Conservation (phyloP, 164 flowering plant genomes). For the Aristolochia fimbriata region DNA sequence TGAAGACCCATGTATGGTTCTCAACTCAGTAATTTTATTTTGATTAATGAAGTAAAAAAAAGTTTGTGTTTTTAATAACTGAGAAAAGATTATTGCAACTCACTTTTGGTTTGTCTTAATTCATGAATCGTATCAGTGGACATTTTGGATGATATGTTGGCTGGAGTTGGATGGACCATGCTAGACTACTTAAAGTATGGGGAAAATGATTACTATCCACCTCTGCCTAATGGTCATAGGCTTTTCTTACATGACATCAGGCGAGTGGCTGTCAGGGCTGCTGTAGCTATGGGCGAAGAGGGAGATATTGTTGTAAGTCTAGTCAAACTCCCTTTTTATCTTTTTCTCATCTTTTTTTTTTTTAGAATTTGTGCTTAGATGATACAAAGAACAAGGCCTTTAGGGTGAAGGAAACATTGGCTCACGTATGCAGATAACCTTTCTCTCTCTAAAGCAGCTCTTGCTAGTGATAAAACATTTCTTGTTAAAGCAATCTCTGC, state of each 20-base stretch:
- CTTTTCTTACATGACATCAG: conserved; percentile 88
- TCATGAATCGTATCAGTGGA: conserved; percentile 46
- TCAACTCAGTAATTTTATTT: not conserved
- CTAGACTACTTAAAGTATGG: conserved; percentile 86
- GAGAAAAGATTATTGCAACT: not conserved
- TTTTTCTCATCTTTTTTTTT: too few species aligned
- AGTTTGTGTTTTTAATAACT: not conserved
- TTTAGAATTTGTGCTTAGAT: too few species aligned
- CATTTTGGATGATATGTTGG: conserved; percentile 94
- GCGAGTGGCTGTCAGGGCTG: conserved; percentile 89
- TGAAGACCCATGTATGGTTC: conserved; percentile 84
- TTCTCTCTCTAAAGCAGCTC: too few species aligned
- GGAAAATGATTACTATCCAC: conserved; percentile 93
- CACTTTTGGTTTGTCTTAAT: not conserved
- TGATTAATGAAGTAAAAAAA: too few species aligned
- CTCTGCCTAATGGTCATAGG: conserved; percentile 89
- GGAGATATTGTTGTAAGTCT: conserved; percentile 96
- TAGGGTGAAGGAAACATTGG: too few species aligned
- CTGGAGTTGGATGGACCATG: conserved; percentile 96
- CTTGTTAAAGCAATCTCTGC: too few species aligned
- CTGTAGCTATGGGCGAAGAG: conserved; percentile 99
- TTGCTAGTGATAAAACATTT: too few species aligned
- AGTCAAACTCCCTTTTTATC: not conserved
- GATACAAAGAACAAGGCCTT: too few species aligned
- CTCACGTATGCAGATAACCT: too few species aligned